Percentiles rank a stretch among this genome's conserved stretches.
Conservation (phyloP, 495 filamentous ascomycete species). For the Penicillium alfredii region DNA sequence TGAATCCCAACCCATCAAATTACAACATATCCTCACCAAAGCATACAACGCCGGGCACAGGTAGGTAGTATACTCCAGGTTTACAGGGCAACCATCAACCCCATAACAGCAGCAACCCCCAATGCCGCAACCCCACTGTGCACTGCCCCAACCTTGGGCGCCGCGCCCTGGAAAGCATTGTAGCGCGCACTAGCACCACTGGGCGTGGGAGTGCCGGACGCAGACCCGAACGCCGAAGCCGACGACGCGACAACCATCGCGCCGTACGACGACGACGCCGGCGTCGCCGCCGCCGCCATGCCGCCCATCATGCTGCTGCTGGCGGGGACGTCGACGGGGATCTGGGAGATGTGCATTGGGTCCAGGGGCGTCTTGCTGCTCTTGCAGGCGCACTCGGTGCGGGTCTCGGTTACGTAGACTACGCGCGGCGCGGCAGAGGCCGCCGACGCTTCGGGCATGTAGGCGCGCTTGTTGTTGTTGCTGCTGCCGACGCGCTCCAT, state of each 20-base stretch:
- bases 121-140: slow-evolving; percentile 11
- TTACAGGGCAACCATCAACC: slow-evolving; percentile 24
- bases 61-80: neutral
- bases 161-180: slow-evolving; percentile 20
- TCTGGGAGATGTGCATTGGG: slow-evolving; percentile 18
- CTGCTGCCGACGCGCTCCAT: slow-evolving; percentile 15
- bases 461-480: slow-evolving; percentile 16
- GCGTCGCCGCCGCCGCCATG: slow-evolving; percentile 8
- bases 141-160: slow-evolving; percentile 7
- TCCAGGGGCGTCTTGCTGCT: slow-evolving; percentile 2
- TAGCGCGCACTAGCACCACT: slow-evolving; percentile 19
- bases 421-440: slow-evolving; percentile 8
- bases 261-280: slow-evolving; percentile 11
- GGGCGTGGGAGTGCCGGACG: slow-evolving; percentile 14
- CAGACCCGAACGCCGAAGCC: slow-evolving; percentile 13
- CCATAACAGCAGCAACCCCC: slow-evolving; percentile 25
- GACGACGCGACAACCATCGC: slow-evolving; percentile 10
- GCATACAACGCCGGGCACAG: neutral
- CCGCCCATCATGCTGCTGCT: slow-evolving; percentile 11
- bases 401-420: slow-evolving; percentile 22
- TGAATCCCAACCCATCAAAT: slow-evolving; percentile 3
- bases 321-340: slow-evolving; percentile 18
- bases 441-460: slow-evolving; percentile 1
- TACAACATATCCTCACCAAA: neutral
- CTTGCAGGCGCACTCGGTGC: slow-evolving; percentile 21